Conservation (phyloP, 2,329 filamentous ascomycete genomes). For the Ophiostoma angusticollis region DNA sequence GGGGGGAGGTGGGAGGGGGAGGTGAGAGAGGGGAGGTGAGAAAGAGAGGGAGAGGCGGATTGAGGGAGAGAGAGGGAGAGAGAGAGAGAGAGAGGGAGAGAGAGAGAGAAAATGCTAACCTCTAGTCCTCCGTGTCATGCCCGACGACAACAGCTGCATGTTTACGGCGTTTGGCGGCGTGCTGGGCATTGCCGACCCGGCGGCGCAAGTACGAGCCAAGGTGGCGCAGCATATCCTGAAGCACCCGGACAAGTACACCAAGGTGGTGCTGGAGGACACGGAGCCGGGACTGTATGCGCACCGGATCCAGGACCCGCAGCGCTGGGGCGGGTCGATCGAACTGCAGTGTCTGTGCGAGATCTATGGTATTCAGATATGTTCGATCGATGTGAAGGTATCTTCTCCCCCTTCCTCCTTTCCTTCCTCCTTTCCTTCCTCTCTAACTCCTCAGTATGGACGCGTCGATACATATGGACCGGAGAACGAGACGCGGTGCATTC, state of each 20-base stretch:
- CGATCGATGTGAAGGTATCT: constrained; percentile 58
- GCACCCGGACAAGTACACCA: constrained; percentile 59
- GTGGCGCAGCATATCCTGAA: constrained; percentile 67
- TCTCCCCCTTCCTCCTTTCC: not conserved
- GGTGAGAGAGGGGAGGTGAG: no score
- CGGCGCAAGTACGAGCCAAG: constrained; percentile 53
- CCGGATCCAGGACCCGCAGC: constrained; percentile 67
- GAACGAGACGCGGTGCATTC: constrained; percentile 53
- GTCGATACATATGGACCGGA: constrained; percentile 71
- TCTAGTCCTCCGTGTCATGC: constrained; percentile 78
- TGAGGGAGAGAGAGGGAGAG: no score
- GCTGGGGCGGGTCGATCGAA: constrained; percentile 89
- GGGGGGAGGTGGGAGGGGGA: no score
- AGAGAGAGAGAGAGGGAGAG: no score
- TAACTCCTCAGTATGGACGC: constrained; percentile 16
- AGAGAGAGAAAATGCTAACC: not conserved
- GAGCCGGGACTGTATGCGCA: constrained; percentile 63
- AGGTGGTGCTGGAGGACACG: constrained; percentile 58
- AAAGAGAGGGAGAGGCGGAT: no score
- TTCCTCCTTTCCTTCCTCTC: constrained; percentile 1
- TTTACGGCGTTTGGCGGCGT: constrained; percentile 80
- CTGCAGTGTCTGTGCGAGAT: constrained; percentile 72
- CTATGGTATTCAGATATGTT: constrained; percentile 75
- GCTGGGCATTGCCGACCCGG: constrained; percentile 43
- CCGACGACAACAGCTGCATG: constrained; percentile 89